Evolutionary conservation across 2,329 filamentous ascomycete species (phyloP).

Genomic region (Zymoseptoria tritici): DNA sequence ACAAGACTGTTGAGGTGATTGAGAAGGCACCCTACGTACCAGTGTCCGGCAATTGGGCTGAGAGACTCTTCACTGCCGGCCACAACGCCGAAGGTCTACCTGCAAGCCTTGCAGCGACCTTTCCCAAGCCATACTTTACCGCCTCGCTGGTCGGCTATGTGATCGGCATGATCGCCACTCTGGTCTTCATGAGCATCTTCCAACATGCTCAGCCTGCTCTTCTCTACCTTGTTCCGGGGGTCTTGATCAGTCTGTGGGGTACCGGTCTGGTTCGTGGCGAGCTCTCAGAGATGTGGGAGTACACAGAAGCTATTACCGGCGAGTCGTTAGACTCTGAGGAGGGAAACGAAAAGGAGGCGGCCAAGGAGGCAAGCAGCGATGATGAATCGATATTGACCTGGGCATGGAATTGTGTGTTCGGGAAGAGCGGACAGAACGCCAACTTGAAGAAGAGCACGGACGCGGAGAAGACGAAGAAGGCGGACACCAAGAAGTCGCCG

Average conservation of each 20-base stretch:
- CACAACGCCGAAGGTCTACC: slow-evolving; percentile 4
- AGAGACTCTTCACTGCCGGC: slow-evolving; percentile 64
- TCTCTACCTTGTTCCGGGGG: slow-evolving; percentile 83
- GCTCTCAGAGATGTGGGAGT: slow-evolving; percentile 67
- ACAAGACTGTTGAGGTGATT: slow-evolving; percentile 15
- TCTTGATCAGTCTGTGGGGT: slow-evolving; percentile 66
- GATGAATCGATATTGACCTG: slow-evolving; percentile 8
- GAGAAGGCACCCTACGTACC: slow-evolving; percentile 37
- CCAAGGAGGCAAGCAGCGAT: slow-evolving; percentile 5
- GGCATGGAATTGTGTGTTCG: slow-evolving; percentile 8
- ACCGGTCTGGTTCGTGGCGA: slow-evolving; percentile 68
- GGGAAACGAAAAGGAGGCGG: slow-evolving; percentile 6
- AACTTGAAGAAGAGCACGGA: not conserved
- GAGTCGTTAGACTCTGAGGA: slow-evolving; percentile 28
- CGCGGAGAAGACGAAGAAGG: not conserved
- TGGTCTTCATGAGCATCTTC: slow-evolving; percentile 69
- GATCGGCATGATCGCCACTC: slow-evolving; percentile 66
- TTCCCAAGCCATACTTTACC: slow-evolving; percentile 79
- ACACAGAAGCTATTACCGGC: slow-evolving; percentile 58
- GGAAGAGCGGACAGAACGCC: slow-evolving; percentile 1
- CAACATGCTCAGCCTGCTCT: slow-evolving; percentile 82
- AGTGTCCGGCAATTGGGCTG: slow-evolving; percentile 69
- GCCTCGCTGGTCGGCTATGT: slow-evolving; percentile 71
- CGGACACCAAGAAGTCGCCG: not conserved
- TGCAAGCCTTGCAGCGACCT: slow-evolving; percentile 38